Percentiles rank a stretch among this genome's conserved stretches.
phyloP scores from a whole-genome alignment of 129 eudicot genomes.

The Scalesia atractyloides region DNA sequence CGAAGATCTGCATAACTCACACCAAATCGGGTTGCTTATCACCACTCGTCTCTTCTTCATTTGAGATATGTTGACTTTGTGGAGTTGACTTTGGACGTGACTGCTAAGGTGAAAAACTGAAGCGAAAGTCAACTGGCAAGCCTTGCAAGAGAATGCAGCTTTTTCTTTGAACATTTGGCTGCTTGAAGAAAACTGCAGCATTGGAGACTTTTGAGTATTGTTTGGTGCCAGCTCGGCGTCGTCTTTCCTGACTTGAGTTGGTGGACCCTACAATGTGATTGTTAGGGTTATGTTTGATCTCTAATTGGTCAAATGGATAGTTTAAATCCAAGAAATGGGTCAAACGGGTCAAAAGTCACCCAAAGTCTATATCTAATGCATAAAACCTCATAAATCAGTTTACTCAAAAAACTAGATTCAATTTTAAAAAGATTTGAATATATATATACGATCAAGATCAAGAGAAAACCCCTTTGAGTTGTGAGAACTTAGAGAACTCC shows the following conservation, averaged over 20 bases:
- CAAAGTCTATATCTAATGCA: neutral
- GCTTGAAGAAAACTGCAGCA: conserved; percentile 40
- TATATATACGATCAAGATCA: neutral
- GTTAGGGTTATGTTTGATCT: neutral
- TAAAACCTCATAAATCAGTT: too few species aligned
- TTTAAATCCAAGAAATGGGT: neutral
- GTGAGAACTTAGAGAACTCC: neutral
- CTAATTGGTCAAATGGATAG: neutral
- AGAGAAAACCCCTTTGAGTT: too few species aligned
- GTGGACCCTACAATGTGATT: conserved; percentile 33
- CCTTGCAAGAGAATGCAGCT: conserved; percentile 43
- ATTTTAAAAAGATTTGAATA: neutral
- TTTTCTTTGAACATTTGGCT: conserved; percentile 34
- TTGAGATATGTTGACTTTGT: conserved; percentile 35
- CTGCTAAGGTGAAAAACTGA: conserved; percentile 48
- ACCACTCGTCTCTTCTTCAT: conserved; percentile 41
- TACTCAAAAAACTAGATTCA: too few species aligned
- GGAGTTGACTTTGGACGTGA: conserved; percentile 40
- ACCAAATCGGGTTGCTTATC: conserved; percentile 49
- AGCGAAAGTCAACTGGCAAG: conserved; percentile 47
- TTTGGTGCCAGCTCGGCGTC: conserved; percentile 20
- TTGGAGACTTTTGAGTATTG: conserved; percentile 21
- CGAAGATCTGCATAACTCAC: conserved; percentile 42
- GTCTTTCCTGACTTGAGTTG: conserved; percentile 29
- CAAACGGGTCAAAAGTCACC: neutral